Evolutionary conservation across 176 grass and related monocot species (phyloP).

Genomic region (Aegilops umbellulata): DNA sequence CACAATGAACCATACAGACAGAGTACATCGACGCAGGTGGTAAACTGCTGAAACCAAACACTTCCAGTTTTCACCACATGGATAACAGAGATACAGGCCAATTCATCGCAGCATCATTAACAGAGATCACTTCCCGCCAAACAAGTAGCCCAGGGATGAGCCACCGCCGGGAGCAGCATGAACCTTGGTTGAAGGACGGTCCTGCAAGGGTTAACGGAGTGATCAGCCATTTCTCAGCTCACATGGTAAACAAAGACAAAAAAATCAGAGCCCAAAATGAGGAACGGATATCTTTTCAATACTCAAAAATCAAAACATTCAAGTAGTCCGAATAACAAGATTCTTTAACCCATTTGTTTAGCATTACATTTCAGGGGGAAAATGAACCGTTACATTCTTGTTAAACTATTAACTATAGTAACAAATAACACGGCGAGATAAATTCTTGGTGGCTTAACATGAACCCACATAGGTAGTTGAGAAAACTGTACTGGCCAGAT

Average conservation of each 20-base stretch:
- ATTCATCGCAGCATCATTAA: background rate
- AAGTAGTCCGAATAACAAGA: background rate
- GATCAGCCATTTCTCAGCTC: background rate
- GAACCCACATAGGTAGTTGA: background rate
- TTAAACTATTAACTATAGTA: background rate
- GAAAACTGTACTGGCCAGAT: background rate
- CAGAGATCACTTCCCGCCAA: conserved; percentile 37
- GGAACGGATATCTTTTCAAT: background rate
- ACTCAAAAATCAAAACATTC: background rate
- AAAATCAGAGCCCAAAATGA: background rate
- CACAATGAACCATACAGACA: conserved; percentile 10
- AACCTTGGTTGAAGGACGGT: conserved; percentile 55
- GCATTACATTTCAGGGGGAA: background rate
- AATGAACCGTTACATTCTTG: background rate
- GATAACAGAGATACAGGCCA: conserved; percentile 19
- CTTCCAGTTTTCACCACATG: conserved; percentile 23
- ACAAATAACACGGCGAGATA: background rate
- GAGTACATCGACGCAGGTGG: background rate
- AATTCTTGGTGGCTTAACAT: background rate
- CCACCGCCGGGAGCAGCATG: conserved; percentile 49
- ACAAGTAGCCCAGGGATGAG: conserved; percentile 57
- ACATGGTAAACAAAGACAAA: background rate
- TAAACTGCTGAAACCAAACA: conserved; percentile 20
- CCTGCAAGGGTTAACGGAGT: conserved; percentile 8
- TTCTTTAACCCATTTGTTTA: background rate